Percentiles rank a stretch among this genome's conserved stretches.
phyloP scores from a whole-genome alignment of 305 asterid species.

The Solanum hybrid region DNA sequence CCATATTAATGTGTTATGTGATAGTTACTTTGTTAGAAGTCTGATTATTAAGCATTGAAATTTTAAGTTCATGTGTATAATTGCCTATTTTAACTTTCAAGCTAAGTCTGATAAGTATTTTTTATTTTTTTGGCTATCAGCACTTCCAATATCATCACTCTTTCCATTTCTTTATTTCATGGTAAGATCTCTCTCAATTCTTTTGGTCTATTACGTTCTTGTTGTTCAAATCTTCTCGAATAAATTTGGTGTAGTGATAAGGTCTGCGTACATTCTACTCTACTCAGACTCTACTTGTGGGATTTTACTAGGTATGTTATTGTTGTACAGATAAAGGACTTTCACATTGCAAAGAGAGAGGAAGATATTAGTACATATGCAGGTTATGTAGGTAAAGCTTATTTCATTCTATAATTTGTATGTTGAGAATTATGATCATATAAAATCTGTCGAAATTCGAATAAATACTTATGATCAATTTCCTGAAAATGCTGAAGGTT shows the following conservation, averaged over 20 bases:
- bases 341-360: too few species aligned
- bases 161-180: slow-evolving; percentile 92
- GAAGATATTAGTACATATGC: too few species aligned
- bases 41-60: background rate
- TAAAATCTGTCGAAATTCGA: background rate
- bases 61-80: background rate
- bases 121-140: slow-evolving; percentile 22
- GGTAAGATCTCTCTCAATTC: slow-evolving; percentile 37
- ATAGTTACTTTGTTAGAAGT: too few species aligned
- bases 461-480: background rate
- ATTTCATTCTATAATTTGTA: too few species aligned
- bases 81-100: background rate
- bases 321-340: too few species aligned
- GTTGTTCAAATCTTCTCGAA: background rate
- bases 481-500: slow-evolving; percentile 26
- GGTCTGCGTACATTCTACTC: background rate
- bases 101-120: background rate
- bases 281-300: too few species aligned
- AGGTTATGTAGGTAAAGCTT: too few species aligned
- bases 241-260: background rate
- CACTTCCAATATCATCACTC: slow-evolving; percentile 74
- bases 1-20: too few species aligned
- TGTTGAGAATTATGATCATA: background rate
- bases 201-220: background rate
- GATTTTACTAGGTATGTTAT: too few species aligned